Conservation (phyloP, 1,284 basidiomycete species). For the Naganishia sp. region DNA sequence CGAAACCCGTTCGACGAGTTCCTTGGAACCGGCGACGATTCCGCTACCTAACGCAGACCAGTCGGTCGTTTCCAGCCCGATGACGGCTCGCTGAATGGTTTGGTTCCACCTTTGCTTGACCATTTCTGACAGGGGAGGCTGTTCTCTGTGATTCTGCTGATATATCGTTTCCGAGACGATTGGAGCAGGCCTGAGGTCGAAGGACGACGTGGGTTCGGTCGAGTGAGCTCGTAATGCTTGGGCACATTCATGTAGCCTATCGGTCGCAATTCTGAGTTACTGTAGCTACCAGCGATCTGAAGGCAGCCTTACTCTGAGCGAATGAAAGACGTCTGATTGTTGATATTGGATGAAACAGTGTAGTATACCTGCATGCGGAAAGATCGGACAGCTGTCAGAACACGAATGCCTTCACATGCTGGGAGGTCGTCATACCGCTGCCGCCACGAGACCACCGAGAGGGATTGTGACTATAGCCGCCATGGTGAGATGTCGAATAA, state of each 20-base stretch:
- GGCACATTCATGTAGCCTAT: constrained; percentile 18
- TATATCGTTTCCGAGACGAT: constrained; percentile 22
- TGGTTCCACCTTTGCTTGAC: constrained; percentile 27
- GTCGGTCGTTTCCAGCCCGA: constrained; percentile 9
- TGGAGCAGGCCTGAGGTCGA: constrained; percentile 20
- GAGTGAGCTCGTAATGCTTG: constrained; percentile 14
- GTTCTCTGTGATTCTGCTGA: constrained; percentile 5
- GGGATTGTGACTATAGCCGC: constrained; percentile 21
- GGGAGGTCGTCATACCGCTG: constrained; percentile 4
- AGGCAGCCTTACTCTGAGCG: constrained; percentile 12
- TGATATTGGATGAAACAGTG: constrained; percentile 22
- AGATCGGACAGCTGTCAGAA: neutral
- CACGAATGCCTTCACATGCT: neutral
- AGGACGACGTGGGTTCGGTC: constrained; percentile 8
- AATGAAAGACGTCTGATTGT: constrained; percentile 5
- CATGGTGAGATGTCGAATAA: neutral
- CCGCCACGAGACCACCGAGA: constrained; percentile 11
- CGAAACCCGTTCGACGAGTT: constrained; percentile 19
- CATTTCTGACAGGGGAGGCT: constrained; percentile 9
- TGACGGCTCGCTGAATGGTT: constrained; percentile 16
- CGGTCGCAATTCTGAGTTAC: neutral
- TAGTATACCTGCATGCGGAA: constrained; percentile 19
- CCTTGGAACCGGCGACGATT: constrained; percentile 9
- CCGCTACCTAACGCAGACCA: constrained; percentile 23
- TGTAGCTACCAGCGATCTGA: too few species aligned